Evolutionary conservation across 75 land plant species (phyloP).

Genomic region (Sequoiadendron giganteum): DNA sequence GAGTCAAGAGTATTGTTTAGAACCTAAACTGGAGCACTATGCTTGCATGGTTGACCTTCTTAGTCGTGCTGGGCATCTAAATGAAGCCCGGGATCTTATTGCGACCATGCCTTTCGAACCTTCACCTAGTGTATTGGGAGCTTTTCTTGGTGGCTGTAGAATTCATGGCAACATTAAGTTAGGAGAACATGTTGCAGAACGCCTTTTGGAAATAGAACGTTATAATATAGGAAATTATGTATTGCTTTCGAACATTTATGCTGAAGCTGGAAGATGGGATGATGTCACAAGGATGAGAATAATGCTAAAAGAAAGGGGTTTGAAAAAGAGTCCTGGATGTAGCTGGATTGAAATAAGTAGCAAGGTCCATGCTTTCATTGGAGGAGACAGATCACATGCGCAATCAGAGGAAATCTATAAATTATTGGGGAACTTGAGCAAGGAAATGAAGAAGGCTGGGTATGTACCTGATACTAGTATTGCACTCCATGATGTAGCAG

Average conservation of each 20-base stretch:
- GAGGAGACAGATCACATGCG: constrained; percentile 28
- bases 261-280: constrained; percentile 45
- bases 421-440: not conserved
- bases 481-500: not conserved
- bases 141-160: constrained; percentile 58
- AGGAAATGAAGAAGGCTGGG: constrained; percentile 5
- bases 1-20: constrained; percentile 33
- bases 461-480: not conserved
- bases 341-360: constrained; percentile 38
- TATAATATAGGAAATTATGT: constrained; percentile 49
- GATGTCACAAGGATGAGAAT: constrained; percentile 34
- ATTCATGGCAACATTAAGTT: constrained; percentile 40
- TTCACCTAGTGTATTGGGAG: constrained; percentile 54
- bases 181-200: constrained; percentile 37
- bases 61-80: constrained; percentile 58
- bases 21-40: constrained; percentile 58
- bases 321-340: constrained; percentile 38
- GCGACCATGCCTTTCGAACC: constrained; percentile 49
- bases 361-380: constrained; percentile 28
- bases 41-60: constrained; percentile 76
- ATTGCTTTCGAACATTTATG: constrained; percentile 40
- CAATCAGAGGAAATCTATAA: constrained; percentile 13
- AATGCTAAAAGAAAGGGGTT: constrained; percentile 17
- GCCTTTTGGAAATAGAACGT: constrained; percentile 35
- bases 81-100: constrained; percentile 52